Percentiles rank a stretch among this genome's conserved stretches.
These are phyloP conservation scores for Alnus glutinosa DNA, from an alignment of 306 rosid genomes.

Conservation along the genomic window DNA sequence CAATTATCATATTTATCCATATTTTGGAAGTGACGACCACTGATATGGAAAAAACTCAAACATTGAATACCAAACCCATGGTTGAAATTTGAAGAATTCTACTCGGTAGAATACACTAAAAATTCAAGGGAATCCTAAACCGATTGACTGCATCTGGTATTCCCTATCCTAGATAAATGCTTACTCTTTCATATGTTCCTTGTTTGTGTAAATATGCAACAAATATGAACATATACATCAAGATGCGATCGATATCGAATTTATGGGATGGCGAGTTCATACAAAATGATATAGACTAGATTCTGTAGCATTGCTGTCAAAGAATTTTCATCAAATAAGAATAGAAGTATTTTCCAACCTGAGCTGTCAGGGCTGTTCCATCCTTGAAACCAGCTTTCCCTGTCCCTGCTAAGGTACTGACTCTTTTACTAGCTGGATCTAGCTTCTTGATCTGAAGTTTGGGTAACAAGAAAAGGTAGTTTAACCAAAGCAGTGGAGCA, in stretches of 20 bases:
- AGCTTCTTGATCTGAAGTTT: constrained; percentile 79
- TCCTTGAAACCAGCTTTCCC: constrained; percentile 92
- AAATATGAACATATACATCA: background rate
- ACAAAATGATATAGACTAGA: constrained; percentile 12
- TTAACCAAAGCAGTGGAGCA: background rate
- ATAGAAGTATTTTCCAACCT: constrained; percentile 49
- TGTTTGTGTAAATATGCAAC: background rate
- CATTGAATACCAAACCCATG: too few relatives aligned
- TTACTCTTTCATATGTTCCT: background rate
- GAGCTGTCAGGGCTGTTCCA: constrained; percentile 67
- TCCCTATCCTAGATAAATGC: constrained; percentile 16
- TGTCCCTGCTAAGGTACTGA: constrained; percentile 79
- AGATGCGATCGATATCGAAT: background rate
- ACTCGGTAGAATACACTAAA: too few relatives aligned
- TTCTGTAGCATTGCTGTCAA: constrained; percentile 10
- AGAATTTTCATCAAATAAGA: constrained; percentile 19
- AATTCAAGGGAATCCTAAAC: too few relatives aligned
- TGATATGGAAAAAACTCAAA: too few relatives aligned
- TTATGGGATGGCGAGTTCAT: constrained; percentile 4
- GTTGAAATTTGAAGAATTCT: too few relatives aligned
- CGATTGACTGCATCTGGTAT: constrained; percentile 8
- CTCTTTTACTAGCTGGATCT: constrained; percentile 74
- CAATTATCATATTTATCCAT: too few relatives aligned
- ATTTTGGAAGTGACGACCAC: too few relatives aligned
- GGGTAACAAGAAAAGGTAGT: constrained; percentile 21